A percentile compares a stretch with the other conserved stretches of the same genome.
Conservation (phyloP, 768 basidiomycete genomes). For the Termitomyces sp. region DNA sequence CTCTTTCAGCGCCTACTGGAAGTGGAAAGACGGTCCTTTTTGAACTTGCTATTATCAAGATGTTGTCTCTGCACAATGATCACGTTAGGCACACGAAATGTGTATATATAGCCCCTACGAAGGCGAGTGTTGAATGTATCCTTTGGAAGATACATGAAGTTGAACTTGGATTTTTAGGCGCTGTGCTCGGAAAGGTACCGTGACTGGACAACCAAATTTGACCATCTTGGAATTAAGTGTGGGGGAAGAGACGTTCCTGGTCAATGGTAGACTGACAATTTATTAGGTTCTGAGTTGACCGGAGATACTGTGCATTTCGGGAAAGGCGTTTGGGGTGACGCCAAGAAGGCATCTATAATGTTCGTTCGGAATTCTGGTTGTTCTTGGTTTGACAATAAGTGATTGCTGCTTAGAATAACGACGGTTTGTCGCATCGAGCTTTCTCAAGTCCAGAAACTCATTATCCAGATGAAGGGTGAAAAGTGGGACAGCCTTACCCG, state of each 20-base stretch:
- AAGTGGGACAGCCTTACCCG: constrained; percentile 96
- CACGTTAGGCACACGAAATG: constrained; percentile 46
- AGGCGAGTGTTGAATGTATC: constrained; percentile 37
- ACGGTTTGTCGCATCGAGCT: constrained; percentile 44
- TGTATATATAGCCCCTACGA: constrained; percentile 92
- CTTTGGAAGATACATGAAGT: background rate
- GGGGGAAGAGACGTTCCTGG: constrained; percentile 9
- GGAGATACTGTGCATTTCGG: constrained; percentile 80
- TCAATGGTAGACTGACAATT: background rate
- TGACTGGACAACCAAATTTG: constrained; percentile 85
- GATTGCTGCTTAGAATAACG: constrained; percentile 47
- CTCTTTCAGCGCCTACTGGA: constrained; percentile 80
- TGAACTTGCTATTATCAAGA: constrained; percentile 81
- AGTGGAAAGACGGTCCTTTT: constrained; percentile 96
- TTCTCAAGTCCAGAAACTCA: background rate
- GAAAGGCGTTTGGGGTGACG: constrained; percentile 63
- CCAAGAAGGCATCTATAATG: constrained; percentile 78
- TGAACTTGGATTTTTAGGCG: constrained; percentile 41
- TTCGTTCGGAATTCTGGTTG: constrained; percentile 23
- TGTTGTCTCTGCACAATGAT: constrained; percentile 43
- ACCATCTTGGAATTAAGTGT: constrained; percentile 73
- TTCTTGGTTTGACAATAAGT: background rate
- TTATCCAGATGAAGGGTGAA: constrained; percentile 57
- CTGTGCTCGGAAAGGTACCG: constrained; percentile 78
- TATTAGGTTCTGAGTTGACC: constrained; percentile 79